Percentiles rank a stretch among this genome's conserved stretches.
phyloP scores from a whole-genome alignment of 257 asterid species.

The Solanum pinnatisectum region DNA sequence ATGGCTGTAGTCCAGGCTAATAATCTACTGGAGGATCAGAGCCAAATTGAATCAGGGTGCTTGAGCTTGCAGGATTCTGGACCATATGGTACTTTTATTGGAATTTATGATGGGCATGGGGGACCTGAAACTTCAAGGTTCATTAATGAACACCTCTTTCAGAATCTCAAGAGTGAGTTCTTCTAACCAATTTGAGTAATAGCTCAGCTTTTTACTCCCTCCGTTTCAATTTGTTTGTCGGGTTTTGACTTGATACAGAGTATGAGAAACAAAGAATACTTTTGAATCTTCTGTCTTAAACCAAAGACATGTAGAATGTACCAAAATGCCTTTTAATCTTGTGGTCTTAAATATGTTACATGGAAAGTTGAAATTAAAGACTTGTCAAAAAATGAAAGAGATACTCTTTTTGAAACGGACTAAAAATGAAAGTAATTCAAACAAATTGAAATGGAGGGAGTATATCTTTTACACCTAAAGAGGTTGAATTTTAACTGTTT shows the following conservation, averaged over 20 bases:
- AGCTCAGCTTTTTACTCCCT: background rate
- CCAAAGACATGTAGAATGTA: background rate
- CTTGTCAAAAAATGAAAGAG: background rate
- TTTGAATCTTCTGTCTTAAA: background rate
- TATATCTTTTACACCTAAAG: background rate
- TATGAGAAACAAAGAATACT: background rate
- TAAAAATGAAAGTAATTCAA: background rate
- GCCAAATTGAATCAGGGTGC: conserved; percentile 62
- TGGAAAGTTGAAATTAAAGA: background rate
- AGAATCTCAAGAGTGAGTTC: conserved; percentile 59
- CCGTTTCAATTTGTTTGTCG: background rate
- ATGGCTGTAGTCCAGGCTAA: conserved; percentile 85
- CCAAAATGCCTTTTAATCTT: background rate
- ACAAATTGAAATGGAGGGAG: background rate
- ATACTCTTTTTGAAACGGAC: background rate
- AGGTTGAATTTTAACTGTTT: background rate
- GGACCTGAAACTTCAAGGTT: conserved; percentile 66
- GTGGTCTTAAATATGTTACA: background rate
- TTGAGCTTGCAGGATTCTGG: conserved; percentile 50
- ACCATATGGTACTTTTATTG: conserved; percentile 61
- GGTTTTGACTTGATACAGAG: background rate
- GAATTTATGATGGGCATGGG: conserved; percentile 73
- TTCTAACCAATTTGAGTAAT: background rate
- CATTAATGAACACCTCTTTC: conserved; percentile 52
- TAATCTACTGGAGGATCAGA: conserved; percentile 64